phyloP scores from a whole-genome alignment of 306 rosid genomes.

The Fragaria ananassa region DNA sequence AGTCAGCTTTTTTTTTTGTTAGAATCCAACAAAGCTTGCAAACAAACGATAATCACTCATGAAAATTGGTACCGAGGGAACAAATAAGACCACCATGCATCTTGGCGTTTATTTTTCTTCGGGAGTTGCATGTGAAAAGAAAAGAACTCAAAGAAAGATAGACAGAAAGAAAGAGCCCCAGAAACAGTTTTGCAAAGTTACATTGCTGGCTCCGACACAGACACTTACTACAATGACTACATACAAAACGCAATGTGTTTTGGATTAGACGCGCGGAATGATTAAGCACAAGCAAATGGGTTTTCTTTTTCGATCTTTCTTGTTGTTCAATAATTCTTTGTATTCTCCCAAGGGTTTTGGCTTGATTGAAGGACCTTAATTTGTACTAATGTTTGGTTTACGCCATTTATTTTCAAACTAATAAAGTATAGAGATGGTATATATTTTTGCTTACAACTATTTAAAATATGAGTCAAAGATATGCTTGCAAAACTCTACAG shows the following conservation, averaged over 20 bases:
- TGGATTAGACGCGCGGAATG: not conserved
- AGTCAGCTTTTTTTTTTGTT: constrained; percentile 33
- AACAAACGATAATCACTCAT: constrained; percentile 31
- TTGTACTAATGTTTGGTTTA: not conserved
- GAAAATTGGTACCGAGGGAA: constrained; percentile 6
- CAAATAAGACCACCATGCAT: constrained; percentile 12
- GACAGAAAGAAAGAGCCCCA: not conserved
- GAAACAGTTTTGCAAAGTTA: not conserved
- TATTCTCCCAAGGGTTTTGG: not conserved
- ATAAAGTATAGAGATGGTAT: not conserved
- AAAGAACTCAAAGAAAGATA: constrained; percentile 1
- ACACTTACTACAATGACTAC: not conserved
- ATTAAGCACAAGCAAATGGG: not conserved
- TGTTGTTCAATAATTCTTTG: not conserved
- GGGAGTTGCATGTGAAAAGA: constrained; percentile 28
- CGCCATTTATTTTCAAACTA: too few species aligned
- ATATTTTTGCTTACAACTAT: too few species aligned
- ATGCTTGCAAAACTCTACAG: too few species aligned
- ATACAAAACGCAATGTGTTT: not conserved
- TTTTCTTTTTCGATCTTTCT: not conserved
- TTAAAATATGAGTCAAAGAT: too few species aligned
- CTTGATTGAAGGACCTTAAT: not conserved
- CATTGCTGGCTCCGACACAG: not conserved
- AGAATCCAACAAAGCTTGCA: constrained; percentile 41
- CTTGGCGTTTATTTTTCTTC: constrained; percentile 7